Conservation (phyloP, 805 yeast species). For the Yarrowia sp. region DNA sequence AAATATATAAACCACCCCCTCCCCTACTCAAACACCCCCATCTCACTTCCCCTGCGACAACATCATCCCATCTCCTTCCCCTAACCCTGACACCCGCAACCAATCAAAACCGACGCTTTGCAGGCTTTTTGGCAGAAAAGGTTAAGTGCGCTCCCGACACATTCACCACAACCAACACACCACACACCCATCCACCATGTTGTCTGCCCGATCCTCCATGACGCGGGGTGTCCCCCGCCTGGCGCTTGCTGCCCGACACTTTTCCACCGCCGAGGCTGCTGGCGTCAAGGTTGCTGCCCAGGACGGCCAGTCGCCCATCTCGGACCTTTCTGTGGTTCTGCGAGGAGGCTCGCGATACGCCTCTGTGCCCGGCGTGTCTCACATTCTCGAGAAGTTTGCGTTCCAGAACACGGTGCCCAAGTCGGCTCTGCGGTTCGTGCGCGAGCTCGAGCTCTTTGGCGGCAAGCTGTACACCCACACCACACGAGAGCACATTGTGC, state of each 20-base stretch:
- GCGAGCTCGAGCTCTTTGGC: conserved; percentile 93
- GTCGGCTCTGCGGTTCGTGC: conserved; percentile 86
- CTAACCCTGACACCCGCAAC: conserved; percentile 14
- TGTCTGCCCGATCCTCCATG: conserved; percentile 26
- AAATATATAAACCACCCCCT: too few relatives aligned
- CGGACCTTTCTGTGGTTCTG: conserved; percentile 75
- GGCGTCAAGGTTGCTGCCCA: conserved; percentile 39
- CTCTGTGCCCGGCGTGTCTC: conserved; percentile 76
- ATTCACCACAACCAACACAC: conserved; percentile 13
- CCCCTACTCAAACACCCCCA: too few relatives aligned
- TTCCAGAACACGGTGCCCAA: conserved; percentile 74
- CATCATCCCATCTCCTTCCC: not conserved
- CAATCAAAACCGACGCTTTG: conserved; percentile 28
- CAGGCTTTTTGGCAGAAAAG: conserved; percentile 23
- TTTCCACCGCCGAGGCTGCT: conserved; percentile 35
- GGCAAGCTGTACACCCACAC: conserved; percentile 68
- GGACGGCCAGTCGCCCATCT: conserved; percentile 64
- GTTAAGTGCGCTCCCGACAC: not conserved
- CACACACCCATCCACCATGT: conserved; percentile 13
- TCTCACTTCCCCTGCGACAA: too few relatives aligned
- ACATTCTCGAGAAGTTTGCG: conserved; percentile 76
- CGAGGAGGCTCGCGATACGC: conserved; percentile 79
- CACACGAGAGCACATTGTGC: conserved; percentile 80
- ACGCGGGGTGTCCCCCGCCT: conserved; percentile 24
- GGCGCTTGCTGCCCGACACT: conserved; percentile 23